These are phyloP conservation scores for Magnusiomyces sp. DNA, from an alignment of 1,139 yeast genomes.

Conservation along the genomic window DNA sequence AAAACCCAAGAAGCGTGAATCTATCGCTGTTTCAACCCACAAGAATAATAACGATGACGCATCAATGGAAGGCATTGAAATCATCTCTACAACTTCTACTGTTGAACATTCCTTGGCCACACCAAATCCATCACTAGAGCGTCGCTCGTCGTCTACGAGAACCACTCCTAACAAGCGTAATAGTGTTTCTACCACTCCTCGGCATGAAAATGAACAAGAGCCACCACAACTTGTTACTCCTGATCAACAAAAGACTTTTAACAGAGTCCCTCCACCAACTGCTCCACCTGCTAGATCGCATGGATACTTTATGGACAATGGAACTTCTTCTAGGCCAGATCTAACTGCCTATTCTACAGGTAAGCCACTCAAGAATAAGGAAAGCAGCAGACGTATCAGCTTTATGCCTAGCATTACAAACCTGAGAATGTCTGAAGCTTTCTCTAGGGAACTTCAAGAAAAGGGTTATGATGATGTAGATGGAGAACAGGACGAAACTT, in stretches of 20 bases:
- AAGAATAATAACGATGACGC: conserved; percentile 16
- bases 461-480: conserved; percentile 4
- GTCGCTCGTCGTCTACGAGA: too few relatives aligned
- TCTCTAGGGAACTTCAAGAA: conserved; percentile 14
- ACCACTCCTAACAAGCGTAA: too few relatives aligned
- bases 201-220: too few relatives aligned
- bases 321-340: conserved; percentile 6
- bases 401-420: conserved; percentile 24
- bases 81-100: too few relatives aligned
- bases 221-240: too few relatives aligned
- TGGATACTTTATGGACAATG: conserved; percentile 12
- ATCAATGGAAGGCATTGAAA: too few relatives aligned
- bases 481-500: background rate
- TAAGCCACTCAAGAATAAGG: conserved; percentile 10
- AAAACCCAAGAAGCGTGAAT: conserved; percentile 3
- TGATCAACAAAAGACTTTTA: too few relatives aligned
- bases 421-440: conserved; percentile 21
- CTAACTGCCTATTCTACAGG: conserved; percentile 13
- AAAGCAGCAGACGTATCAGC: conserved; percentile 19
- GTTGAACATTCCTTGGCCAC: too few relatives aligned
- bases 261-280: conserved; percentile 10
- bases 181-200: too few relatives aligned
- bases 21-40: conserved; percentile 11
- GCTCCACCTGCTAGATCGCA: conserved; percentile 7
- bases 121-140: too few relatives aligned